Evolutionary conservation across 805 yeast species (phyloP).

Genomic region (Lipomyces sp.): DNA sequence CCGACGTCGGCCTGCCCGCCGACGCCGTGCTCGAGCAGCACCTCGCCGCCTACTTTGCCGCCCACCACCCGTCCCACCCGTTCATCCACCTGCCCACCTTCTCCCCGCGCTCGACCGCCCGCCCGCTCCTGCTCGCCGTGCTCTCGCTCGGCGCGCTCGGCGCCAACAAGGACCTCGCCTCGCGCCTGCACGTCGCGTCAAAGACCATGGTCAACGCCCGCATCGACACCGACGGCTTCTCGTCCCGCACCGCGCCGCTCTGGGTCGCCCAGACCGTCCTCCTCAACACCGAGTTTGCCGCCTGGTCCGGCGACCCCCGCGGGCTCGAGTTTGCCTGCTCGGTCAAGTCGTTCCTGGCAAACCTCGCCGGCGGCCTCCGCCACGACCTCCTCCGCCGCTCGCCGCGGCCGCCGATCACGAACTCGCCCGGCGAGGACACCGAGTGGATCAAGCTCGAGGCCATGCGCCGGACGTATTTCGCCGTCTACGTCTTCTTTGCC

Average conservation of each 20-base stretch:
- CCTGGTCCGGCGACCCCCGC: conserved; percentile 37
- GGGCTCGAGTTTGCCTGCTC: conserved; percentile 35
- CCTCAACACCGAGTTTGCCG: conserved; percentile 34
- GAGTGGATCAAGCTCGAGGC: conserved; percentile 36
- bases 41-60: conserved; percentile 35
- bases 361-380: conserved; percentile 27
- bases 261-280: conserved; percentile 36
- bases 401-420: conserved; percentile 13
- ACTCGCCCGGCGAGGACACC: conserved; percentile 23
- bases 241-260: conserved; percentile 30
- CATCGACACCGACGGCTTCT: conserved; percentile 33
- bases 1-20: conserved; percentile 17
- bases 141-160: conserved; percentile 39
- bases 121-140: conserved; percentile 36
- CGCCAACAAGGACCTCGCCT: conserved; percentile 32
- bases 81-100: conserved; percentile 38
- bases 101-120: conserved; percentile 34
- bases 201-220: conserved; percentile 33
- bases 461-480: conserved; percentile 35
- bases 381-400: conserved; percentile 12
- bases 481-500: conserved; percentile 34
- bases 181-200: conserved; percentile 33
- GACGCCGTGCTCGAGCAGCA: conserved; percentile 35
- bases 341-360: conserved; percentile 30
- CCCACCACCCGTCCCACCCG: conserved; percentile 38